Percentiles rank a stretch among this genome's conserved stretches.
These are phyloP conservation scores for Penicillium manginii DNA, from an alignment of 495 filamentous ascomycete genomes.

Conservation along the genomic window DNA sequence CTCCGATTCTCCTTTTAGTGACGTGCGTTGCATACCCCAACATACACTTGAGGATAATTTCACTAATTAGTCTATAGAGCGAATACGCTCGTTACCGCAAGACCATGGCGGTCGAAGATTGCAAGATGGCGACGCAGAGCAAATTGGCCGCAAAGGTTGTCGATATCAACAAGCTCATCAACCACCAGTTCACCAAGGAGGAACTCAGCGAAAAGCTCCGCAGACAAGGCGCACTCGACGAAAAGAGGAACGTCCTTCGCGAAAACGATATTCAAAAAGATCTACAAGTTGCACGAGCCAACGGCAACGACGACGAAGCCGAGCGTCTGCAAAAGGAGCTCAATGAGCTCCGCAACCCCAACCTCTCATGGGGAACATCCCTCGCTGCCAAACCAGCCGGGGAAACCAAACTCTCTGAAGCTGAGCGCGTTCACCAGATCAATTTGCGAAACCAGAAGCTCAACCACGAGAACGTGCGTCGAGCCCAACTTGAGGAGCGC, in stretches of 20 bases:
- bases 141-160: constrained; percentile 70
- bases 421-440: constrained; percentile 74
- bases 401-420: constrained; percentile 54
- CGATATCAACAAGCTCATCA: constrained; percentile 79
- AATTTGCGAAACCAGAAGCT: constrained; percentile 78
- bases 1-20: constrained; percentile 74
- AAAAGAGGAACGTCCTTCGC: constrained; percentile 63
- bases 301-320: constrained; percentile 63
- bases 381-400: constrained; percentile 45
- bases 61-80: constrained; percentile 51
- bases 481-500: constrained; percentile 81
- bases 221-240: constrained; percentile 63
- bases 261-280: constrained; percentile 63
- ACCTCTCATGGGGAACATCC: constrained; percentile 69
- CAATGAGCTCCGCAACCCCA: constrained; percentile 66
- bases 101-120: constrained; percentile 69
- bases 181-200: constrained; percentile 75
- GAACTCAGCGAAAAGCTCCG: constrained; percentile 79
- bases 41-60: not conserved
- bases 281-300: constrained; percentile 64
- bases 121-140: constrained; percentile 68
- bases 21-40: constrained; percentile 51
- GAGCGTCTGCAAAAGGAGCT: constrained; percentile 68
- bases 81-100: constrained; percentile 86
- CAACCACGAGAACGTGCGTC: constrained; percentile 80